Evolutionary conservation across 768 basidiomycete genomes (phyloP), one percentile per base, ranked within the genome.

Genomic region (Boletus vinaceobasis): DNA sequence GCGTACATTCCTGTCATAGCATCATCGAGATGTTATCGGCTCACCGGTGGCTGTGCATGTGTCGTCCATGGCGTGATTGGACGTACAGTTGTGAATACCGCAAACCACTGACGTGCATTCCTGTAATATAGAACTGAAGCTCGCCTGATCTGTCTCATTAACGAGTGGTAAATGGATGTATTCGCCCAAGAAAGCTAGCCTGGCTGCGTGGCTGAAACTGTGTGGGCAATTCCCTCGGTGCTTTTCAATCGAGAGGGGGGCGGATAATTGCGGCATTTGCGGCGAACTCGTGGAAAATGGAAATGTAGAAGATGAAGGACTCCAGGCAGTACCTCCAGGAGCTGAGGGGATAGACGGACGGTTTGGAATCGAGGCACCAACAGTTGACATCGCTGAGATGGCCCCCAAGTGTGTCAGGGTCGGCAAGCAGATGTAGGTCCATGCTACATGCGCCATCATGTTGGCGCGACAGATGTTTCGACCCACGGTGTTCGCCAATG

Each of bases 201-300:
- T 36, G 19, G 36, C 31, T 33, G 42, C 13, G 50, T 26, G 39
- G 43, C 48, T 48, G 37, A 36, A 33, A 29, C 45, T 31, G 57
- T 9, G 47, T 27, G 48, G 29, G 53, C 29, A 39, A 53, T 56
- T 55, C 35, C 43, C 43, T 61, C 61, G 64, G 64, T 42, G 23
- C 15, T 38, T 55, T 64, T 66, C 40, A 38, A 52, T 43, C 46
- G 53, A 56, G 50, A 43, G 40, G 48, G 51, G 43, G 29, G 51
- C 37, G 48, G 46, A 26, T 42, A 26, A 53, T 66, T 45, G 63
- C 57, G 64, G 61, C 33, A 55, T 45, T 37, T 63, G 56, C 39
- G 63, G 60, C 45, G 53, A 51, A 33, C 38, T 35, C 27, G 56
- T 58, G 56, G 39, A 59, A 52, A 65, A 45, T 26, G 55, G 50